Percentiles rank a stretch among this genome's conserved stretches.
These are phyloP conservation scores for Trichophyton equinum DNA, from an alignment of 2,329 filamentous ascomycete genomes.

Conservation along the genomic window DNA sequence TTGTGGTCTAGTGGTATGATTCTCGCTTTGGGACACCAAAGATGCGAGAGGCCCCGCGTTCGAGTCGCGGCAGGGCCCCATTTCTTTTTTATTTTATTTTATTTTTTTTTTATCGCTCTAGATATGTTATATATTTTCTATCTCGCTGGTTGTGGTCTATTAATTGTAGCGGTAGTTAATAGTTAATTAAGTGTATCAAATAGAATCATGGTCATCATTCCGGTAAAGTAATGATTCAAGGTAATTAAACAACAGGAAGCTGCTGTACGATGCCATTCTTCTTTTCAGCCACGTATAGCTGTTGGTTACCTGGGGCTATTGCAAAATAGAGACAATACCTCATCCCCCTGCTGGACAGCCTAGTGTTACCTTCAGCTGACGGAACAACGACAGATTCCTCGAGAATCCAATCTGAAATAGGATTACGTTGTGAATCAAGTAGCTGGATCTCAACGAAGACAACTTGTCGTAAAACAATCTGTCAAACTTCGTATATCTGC, in stretches of 20 bases:
- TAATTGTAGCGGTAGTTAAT: no score
- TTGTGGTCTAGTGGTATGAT: conserved; percentile 56
- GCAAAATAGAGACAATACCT: not conserved
- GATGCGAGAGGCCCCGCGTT: conserved; percentile 12
- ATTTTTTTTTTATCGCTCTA: not conserved
- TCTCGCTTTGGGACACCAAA: conserved; percentile 49
- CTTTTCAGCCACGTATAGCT: not conserved
- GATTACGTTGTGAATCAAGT: not conserved
- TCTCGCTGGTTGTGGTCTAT: no score
- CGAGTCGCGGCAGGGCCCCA: conserved; percentile 13
- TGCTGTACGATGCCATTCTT: not conserved
- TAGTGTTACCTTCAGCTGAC: not conserved
- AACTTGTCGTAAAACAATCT: not conserved
- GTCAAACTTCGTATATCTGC: no score
- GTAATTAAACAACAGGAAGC: not conserved
- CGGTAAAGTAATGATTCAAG: no score
- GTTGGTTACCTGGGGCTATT: not conserved
- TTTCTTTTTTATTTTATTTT: conserved; percentile 1
- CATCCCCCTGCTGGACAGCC: not conserved
- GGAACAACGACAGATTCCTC: not conserved
- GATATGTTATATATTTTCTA: not conserved
- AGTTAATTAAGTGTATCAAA: no score
- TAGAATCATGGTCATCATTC: no score
- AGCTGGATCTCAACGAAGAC: not conserved
- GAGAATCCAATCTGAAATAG: not conserved